Conservation (phyloP, 208 protist genomes). For the Wallacemonas sp. region DNA sequence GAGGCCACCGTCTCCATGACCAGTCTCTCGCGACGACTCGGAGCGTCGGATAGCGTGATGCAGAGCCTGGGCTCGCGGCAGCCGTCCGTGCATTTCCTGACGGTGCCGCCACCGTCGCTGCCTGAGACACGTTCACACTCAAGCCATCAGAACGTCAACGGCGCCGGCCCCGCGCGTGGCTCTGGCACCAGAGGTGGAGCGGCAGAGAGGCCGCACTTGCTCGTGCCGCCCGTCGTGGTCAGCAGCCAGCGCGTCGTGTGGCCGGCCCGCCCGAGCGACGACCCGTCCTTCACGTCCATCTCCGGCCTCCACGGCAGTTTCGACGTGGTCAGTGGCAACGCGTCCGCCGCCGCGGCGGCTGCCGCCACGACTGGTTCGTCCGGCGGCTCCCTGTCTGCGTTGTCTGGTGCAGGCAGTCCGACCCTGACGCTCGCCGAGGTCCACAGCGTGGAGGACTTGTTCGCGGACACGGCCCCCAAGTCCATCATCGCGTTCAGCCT, state of each 20-base stretch:
- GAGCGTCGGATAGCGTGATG: slow-evolving; percentile 1
- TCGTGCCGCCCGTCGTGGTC: not conserved
- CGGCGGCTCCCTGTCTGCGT: too few relatives aligned
- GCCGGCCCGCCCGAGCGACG: not conserved
- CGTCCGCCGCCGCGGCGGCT: too few relatives aligned
- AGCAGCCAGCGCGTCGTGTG: not conserved
- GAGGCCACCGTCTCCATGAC: not conserved
- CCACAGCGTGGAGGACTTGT: slow-evolving; percentile 22
- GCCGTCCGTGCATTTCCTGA: slow-evolving; percentile 12
- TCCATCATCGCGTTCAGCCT: slow-evolving; percentile 32
- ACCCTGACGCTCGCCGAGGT: slow-evolving; percentile 10
- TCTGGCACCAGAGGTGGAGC: not conserved
- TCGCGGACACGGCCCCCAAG: slow-evolving; percentile 14
- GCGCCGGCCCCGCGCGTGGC: not conserved
- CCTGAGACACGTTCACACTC: not conserved
- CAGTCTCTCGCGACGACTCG: not conserved
- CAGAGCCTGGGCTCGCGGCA: too few relatives aligned
- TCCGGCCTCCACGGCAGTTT: too few relatives aligned
- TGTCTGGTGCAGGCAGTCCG: too few relatives aligned
- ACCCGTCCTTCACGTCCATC: too few relatives aligned
- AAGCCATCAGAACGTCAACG: not conserved
- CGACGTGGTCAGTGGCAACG: too few relatives aligned
- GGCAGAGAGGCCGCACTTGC: not conserved
- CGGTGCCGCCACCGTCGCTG: slow-evolving; percentile 10
- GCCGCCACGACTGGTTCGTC: too few relatives aligned